phyloP scores from a whole-genome alignment of 2,329 filamentous ascomycete species.

The Penicillium sp. region DNA sequence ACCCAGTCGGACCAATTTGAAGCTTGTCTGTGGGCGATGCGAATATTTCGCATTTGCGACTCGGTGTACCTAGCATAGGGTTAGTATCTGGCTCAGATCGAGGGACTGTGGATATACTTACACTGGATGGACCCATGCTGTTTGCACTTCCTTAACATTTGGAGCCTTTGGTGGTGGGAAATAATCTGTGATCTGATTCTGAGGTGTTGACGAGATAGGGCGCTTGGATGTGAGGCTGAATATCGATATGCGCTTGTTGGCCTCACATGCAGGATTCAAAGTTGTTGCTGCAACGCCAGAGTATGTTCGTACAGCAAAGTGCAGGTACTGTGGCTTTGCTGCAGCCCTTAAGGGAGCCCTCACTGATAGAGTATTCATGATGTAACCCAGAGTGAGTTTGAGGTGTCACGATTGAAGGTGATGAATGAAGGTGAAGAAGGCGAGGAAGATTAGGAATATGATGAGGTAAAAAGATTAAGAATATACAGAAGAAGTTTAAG shows the following conservation, averaged over 20 bases:
- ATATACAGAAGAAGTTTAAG: not conserved
- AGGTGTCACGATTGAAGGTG: not conserved
- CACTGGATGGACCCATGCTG: constrained; percentile 68
- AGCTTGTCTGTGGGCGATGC: constrained; percentile 72
- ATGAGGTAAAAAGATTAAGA: not conserved
- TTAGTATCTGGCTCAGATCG: constrained; percentile 11
- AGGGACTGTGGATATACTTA: constrained; percentile 25
- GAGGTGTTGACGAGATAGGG: constrained; percentile 40
- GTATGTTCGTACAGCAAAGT: constrained; percentile 26
- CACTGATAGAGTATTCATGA: constrained; percentile 32
- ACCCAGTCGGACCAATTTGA: constrained; percentile 72
- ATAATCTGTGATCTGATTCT: constrained; percentile 47
- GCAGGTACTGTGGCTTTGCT: constrained; percentile 27
- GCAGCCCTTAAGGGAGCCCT: constrained; percentile 30
- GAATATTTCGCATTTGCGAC: constrained; percentile 72
- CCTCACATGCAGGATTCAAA: constrained; percentile 16
- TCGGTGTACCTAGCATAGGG: constrained; percentile 60
- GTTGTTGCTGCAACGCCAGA: constrained; percentile 23
- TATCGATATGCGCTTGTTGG: constrained; percentile 7
- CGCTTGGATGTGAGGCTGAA: constrained; percentile 20
- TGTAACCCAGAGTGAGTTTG: constrained; percentile 2
- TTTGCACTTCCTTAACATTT: constrained; percentile 60
- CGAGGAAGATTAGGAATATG: not conserved
- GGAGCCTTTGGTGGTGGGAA: constrained; percentile 60
- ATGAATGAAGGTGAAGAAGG: not conserved